These are phyloP conservation scores for Dipteronia dyeriana DNA, from an alignment of 345 rosid species.

Conservation along the genomic window DNA sequence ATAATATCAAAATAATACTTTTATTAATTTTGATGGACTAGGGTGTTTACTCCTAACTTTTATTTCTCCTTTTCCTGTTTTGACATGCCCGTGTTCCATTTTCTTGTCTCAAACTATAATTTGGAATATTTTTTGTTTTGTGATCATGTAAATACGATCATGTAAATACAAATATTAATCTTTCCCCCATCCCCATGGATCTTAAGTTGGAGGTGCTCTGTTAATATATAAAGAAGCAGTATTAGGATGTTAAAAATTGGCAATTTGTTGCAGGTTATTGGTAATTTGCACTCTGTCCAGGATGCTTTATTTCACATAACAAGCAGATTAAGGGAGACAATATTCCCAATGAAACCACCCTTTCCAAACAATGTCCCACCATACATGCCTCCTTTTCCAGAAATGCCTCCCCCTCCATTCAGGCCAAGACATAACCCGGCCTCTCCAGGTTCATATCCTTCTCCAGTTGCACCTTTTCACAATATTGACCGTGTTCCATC, in stretches of 20 bases:
- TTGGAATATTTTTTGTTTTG: conserved; percentile 9
- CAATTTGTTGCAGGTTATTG: conserved; percentile 56
- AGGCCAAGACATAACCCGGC: conserved; percentile 68
- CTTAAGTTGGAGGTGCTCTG: not conserved
- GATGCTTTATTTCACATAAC: conserved; percentile 81
- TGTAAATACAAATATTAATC: not conserved
- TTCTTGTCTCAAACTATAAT: not conserved
- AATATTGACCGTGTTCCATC: conserved; percentile 44
- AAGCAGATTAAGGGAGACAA: conserved; percentile 61
- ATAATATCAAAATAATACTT: no score
- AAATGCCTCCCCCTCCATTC: conserved; percentile 65
- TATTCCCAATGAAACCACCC: conserved; percentile 56
- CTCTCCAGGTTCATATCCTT: conserved; percentile 62
- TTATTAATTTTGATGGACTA: no score
- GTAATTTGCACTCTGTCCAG: conserved; percentile 65
- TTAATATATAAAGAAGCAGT: not conserved
- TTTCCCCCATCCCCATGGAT: no score
- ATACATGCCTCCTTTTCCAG: conserved; percentile 64
- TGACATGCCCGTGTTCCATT: not conserved
- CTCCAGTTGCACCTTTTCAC: conserved; percentile 57
- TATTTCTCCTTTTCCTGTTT: not conserved
- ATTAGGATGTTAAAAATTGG: conserved; percentile 14
- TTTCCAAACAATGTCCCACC: conserved; percentile 53
- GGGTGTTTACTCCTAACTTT: not conserved
- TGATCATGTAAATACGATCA: no score